Conservation (phyloP, 192 early-diverging fungal genomes). For the Mortierella claussenii region DNA sequence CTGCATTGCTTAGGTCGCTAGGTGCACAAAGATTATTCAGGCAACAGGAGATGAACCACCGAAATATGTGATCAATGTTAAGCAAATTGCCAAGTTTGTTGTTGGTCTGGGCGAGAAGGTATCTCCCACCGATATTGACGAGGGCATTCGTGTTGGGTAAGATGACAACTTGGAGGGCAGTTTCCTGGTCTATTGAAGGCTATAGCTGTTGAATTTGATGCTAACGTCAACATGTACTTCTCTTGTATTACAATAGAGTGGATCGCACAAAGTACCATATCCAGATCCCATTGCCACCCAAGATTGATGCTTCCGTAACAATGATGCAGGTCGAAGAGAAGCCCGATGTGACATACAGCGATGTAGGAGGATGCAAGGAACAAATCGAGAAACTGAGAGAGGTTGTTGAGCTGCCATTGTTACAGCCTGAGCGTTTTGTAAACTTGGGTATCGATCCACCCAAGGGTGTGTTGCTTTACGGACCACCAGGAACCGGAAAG, state of each 20-base stretch:
- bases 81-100: constrained; percentile 99
- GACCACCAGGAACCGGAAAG: constrained; percentile 97
- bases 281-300: constrained; percentile 97
- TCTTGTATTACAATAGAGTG: no score
- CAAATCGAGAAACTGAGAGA: constrained; percentile 99
- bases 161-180: background rate
- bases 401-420: constrained; percentile 97
- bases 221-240: no score
- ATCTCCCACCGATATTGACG: constrained; percentile 99
- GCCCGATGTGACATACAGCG: constrained; percentile 99
- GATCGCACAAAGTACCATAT: constrained; percentile 99
- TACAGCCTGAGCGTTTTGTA: constrained; percentile 96
- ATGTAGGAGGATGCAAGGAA: constrained; percentile 99
- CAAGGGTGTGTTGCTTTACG: constrained; percentile 98
- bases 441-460: constrained; percentile 99
- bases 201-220: no score
- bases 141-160: constrained; percentile 98
- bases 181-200: constrained; percentile 1
- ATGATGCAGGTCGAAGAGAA: constrained; percentile 99
- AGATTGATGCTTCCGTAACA: constrained; percentile 97
- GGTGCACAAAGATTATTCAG: constrained; percentile 99
- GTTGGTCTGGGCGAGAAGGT: constrained; percentile 96
- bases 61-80: constrained; percentile 99
- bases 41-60: constrained; percentile 89
- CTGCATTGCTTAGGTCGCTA: constrained; percentile 95